A percentile compares a stretch with the other conserved stretches of the same genome.
Conservation (phyloP, 306 rosid genomes). For the Neltuma alba region DNA sequence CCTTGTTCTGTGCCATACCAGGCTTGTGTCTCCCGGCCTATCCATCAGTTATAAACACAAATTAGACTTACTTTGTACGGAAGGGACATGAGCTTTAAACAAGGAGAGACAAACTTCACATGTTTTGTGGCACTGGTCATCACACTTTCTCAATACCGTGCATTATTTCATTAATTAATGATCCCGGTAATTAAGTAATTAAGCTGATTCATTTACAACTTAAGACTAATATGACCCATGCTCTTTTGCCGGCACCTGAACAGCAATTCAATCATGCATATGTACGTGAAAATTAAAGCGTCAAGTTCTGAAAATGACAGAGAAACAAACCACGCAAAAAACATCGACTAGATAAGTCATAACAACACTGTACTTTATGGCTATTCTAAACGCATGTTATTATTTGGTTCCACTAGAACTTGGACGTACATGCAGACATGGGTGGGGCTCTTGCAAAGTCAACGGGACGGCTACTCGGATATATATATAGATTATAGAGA, state of each 20-base stretch:
- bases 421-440: not conserved
- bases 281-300: not conserved
- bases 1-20: no score
- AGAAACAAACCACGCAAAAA: not conserved
- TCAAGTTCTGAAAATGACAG: not conserved
- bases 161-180: no score
- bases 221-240: not conserved
- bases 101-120: no score
- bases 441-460: slow-evolving; percentile 26
- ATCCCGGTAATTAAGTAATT: not conserved
- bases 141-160: no score
- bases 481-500: no score
- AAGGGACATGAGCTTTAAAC: no score
- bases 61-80: no score
- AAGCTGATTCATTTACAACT: not conserved
- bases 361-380: no score
- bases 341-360: not conserved
- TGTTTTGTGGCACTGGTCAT: no score
- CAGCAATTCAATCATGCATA: not conserved
- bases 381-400: not conserved
- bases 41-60: no score
- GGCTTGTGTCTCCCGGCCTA: no score
- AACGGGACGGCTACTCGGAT: no score
- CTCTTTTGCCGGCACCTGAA: not conserved
- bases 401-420: slow-evolving; percentile 21